A percentile compares a stretch with the other conserved stretches of the same genome.
Conservation (phyloP, 345 rosid genomes). For the Euphorbia pulcherrima region DNA sequence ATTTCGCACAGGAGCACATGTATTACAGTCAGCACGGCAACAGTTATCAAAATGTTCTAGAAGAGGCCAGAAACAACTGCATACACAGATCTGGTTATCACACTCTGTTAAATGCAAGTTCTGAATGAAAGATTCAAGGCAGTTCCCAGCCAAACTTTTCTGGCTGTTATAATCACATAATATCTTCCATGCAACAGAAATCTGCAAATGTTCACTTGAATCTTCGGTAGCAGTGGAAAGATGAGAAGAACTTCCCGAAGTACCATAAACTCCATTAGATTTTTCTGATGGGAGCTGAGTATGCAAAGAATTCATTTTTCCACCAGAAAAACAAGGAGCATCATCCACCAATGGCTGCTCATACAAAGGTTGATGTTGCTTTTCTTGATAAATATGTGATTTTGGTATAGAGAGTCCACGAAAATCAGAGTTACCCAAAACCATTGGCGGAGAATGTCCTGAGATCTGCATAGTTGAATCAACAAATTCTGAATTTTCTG, state of each 20-base stretch:
- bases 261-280: constrained; percentile 2
- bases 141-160: constrained; percentile 14
- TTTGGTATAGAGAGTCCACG: constrained; percentile 5
- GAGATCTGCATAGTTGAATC: constrained; percentile 16
- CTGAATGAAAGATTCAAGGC: constrained; percentile 25
- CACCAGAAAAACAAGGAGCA: background rate
- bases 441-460: background rate
- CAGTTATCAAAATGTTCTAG: constrained; percentile 31
- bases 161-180: constrained; percentile 25
- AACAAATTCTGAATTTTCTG: constrained; percentile 4
- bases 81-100: constrained; percentile 19
- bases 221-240: background rate
- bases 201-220: background rate
- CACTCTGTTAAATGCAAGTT: constrained; percentile 31
- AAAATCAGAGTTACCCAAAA: constrained; percentile 13
- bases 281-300: constrained; percentile 25
- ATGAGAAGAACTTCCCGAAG: constrained; percentile 11
- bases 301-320: constrained; percentile 8
- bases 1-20: constrained; percentile 25
- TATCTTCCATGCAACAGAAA: constrained; percentile 17
- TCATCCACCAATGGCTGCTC: constrained; percentile 13
- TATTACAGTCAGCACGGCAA: constrained; percentile 14
- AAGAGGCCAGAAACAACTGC: constrained; percentile 14
- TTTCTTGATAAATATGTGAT: constrained; percentile 7
- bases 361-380: constrained; percentile 16